Base-by-base conservation (phyloP, 2,329 filamentous ascomycete species). In the Ceratocystis cacaofunesta region DNA sequence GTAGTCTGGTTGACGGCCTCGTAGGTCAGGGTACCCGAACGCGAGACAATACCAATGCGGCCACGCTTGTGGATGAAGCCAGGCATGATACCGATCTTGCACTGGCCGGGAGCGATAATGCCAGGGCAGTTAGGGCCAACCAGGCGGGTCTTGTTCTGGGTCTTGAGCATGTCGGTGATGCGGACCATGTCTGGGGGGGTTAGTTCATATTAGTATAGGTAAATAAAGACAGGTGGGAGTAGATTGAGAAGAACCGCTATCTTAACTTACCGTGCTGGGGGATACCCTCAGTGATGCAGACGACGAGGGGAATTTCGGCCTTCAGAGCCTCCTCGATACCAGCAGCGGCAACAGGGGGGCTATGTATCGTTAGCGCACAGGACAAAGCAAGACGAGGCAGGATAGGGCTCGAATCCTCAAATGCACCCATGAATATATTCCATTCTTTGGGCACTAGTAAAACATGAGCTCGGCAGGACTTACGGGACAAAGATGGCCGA, bases 61-160 rank as follows among this genome's bases (percentile, higher is more conserved):
- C 94, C 94, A 78, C 92, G 90, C 85, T 97, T 97, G 86, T 99
- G 94, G 81, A 99, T 97, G 84, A 97, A 96, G 73, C 94, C 94
- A 70, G 94, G 76, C 94, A 99, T 97, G 81, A 99, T 99, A 75
- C 94, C 94, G 75, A 99, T 97, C 83, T 99, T 99, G 86, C 94
- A 99, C 85, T 95, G 92, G 72, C 92, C 94, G 68, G 85, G 84
- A 65, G 83, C 92, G 78, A 97, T 97, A 79, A 97, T 92, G 76
- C 92, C 94, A 70, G 94, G 94, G 82, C 94, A 99, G 83, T 97
- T 99, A 74, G 92, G 92, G 71, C 92, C 92, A 69, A 97, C 91
- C 73, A 99, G 84, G 75, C 94, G 89, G 71, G 92, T 96, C 85
- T 97, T 97, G 82, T 80, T 86, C 81, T 99, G 94, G 65, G 92